Conservation (phyloP, 257 asterid species). For the Solanum gandarillasii region DNA sequence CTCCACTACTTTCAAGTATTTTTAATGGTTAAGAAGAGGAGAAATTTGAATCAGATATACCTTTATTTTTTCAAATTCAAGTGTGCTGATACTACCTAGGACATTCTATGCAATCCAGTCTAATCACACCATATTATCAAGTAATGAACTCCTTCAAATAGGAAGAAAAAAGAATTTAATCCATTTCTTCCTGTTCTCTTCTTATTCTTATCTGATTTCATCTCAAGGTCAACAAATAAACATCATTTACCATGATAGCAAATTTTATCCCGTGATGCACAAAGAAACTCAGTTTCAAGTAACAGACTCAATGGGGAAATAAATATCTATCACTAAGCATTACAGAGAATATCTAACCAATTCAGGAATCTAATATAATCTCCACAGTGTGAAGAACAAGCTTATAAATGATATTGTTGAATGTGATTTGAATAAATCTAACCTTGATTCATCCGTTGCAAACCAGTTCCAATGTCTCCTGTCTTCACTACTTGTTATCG, state of each 20-base stretch:
- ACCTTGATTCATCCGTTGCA: conserved; percentile 95
- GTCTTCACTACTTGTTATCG: conserved; percentile 90
- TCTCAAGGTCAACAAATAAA: background rate
- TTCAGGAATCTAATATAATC: background rate
- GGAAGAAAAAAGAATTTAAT: background rate
- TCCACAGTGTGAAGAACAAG: background rate
- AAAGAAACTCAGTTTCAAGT: background rate
- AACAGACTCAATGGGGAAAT: background rate
- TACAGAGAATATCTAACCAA: background rate
- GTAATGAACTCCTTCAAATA: background rate
- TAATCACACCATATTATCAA: too few relatives aligned
- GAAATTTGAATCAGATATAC: too few relatives aligned
- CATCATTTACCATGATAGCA: background rate
- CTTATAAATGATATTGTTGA: background rate
- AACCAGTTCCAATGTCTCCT: conserved; percentile 92
- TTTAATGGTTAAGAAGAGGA: too few relatives aligned
- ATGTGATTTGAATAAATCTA: background rate
- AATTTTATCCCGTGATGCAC: background rate
- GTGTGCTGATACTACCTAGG: too few relatives aligned
- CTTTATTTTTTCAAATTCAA: too few relatives aligned
- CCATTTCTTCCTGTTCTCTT: background rate
- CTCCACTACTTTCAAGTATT: background rate
- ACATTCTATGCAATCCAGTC: too few relatives aligned
- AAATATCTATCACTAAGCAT: background rate
- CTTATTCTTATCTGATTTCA: background rate